Percentiles rank a stretch among this genome's conserved stretches.
Conservation (phyloP, 2,329 filamentous ascomycete species). For the Stagonosporopsis vannaccii region DNA sequence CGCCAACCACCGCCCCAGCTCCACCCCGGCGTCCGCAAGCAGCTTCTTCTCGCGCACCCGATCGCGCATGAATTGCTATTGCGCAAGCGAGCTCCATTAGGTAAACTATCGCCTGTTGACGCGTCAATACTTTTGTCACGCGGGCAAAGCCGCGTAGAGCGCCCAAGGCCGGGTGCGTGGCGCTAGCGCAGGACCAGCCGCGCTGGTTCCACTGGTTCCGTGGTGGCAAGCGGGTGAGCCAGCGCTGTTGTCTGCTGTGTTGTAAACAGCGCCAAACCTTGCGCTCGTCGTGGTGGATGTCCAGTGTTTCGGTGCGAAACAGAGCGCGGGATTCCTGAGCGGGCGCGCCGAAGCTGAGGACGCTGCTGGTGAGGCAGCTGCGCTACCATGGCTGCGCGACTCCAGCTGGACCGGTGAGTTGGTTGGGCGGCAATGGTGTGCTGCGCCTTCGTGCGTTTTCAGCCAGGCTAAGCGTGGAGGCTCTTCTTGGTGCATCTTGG, state of each 20-base stretch:
- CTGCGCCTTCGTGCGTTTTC: constrained; percentile 1
- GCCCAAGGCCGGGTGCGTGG: constrained; percentile 6
- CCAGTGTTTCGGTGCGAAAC: neutral
- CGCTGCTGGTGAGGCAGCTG: neutral
- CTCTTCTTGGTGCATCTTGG: neutral
- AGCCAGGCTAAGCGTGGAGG: neutral
- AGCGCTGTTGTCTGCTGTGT: no score
- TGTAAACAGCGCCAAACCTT: no score
- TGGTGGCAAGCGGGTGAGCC: neutral
- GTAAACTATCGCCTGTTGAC: constrained; percentile 1
- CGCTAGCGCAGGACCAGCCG: constrained; percentile 17
- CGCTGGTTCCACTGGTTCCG: constrained; percentile 11
- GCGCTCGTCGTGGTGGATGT: no score
- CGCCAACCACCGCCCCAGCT: neutral
- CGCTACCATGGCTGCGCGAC: neutral
- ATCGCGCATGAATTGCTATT: neutral
- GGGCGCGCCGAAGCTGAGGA: neutral
- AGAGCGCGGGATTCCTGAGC: neutral
- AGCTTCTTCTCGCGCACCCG: neutral
- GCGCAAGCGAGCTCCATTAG: constrained; percentile 1
- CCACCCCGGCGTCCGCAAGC: neutral
- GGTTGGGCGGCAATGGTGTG: neutral
- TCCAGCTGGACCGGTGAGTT: constrained; percentile 2
- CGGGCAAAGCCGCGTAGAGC: neutral
- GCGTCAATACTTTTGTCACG: constrained; percentile 15